These are phyloP conservation scores for Colletotrichum australisinense DNA, from an alignment of 2,329 filamentous ascomycete genomes.

Conservation along the genomic window DNA sequence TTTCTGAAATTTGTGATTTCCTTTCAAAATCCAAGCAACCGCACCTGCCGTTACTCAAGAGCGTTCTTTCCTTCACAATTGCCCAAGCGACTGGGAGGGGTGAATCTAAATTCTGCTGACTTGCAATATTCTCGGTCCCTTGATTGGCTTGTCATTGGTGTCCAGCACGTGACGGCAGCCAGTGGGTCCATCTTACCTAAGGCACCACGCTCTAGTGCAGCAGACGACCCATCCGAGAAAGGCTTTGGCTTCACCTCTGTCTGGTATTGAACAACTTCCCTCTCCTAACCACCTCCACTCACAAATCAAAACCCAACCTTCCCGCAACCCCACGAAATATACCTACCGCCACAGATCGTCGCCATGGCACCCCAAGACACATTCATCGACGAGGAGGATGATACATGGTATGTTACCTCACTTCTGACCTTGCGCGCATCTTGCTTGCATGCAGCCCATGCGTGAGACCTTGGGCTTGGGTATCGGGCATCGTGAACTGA, in stretches of 20 bases:
- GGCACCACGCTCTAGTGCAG: background rate
- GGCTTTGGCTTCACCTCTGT: conserved; percentile 34
- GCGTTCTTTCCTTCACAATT: background rate
- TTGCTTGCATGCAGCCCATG: background rate
- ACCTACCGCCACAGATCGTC: conserved; percentile 36
- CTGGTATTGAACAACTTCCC: conserved; percentile 37
- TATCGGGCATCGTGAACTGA: conserved; percentile 39
- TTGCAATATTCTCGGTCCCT: conserved; percentile 16
- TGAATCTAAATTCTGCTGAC: conserved; percentile 28
- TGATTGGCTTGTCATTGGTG: background rate
- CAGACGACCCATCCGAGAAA: conserved; percentile 33
- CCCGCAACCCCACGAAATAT: conserved; percentile 1
- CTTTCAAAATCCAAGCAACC: background rate
- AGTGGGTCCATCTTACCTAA: conserved; percentile 26
- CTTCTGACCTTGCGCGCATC: conserved; percentile 15
- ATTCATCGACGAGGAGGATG: conserved; percentile 79
- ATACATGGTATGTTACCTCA: conserved; percentile 67
- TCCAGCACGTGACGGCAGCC: conserved; percentile 4
- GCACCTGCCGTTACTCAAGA: background rate
- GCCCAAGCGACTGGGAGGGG: background rate
- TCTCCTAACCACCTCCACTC: conserved; percentile 34
- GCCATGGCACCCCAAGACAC: conserved; percentile 76
- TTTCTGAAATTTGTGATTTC: background rate
- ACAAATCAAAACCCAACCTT: conserved; percentile 25
- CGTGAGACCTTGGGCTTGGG: background rate